Evolutionary conservation across 139 green algal genomes (phyloP).

Genomic region (Picochlorum sp.): DNA sequence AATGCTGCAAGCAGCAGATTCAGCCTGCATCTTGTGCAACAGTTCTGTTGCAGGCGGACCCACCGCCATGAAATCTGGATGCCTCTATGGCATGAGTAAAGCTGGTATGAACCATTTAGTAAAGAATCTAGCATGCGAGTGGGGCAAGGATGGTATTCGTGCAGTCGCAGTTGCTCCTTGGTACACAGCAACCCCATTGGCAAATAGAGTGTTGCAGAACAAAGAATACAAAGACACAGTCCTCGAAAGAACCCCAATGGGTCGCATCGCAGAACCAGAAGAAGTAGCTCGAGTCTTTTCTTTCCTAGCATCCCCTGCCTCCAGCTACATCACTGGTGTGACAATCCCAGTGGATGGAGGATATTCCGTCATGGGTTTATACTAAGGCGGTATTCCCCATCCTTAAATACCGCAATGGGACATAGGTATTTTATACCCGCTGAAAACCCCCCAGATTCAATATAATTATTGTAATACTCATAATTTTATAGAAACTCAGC

Average conservation of each 20-base stretch:
- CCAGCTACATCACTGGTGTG: slow-evolving; percentile 72
- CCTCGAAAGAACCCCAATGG: slow-evolving; percentile 62
- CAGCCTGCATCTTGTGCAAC: slow-evolving; percentile 66
- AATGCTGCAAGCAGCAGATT: slow-evolving; percentile 36
- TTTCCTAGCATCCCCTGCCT: slow-evolving; percentile 56
- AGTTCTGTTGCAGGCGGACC: slow-evolving; percentile 76
- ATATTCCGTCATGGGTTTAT: slow-evolving; percentile 33
- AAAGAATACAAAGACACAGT: slow-evolving; percentile 41
- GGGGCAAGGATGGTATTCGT: slow-evolving; percentile 71
- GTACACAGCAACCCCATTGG: slow-evolving; percentile 76
- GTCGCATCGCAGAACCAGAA: slow-evolving; percentile 55
- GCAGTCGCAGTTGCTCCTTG: slow-evolving; percentile 83
- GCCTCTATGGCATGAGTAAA: slow-evolving; percentile 81
- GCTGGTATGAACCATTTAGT: slow-evolving; percentile 86
- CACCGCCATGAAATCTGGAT: slow-evolving; percentile 57
- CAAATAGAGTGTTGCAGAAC: slow-evolving; percentile 45
- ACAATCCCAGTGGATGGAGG: slow-evolving; percentile 74
- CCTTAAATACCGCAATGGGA: no score
- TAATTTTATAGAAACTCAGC: no score
- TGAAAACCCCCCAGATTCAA: no score
- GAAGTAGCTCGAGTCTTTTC: slow-evolving; percentile 64
- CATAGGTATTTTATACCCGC: no score
- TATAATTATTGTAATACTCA: no score
- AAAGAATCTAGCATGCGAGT: slow-evolving; percentile 76
- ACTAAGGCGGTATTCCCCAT: background rate